Conservation (phyloP, 495 filamentous ascomycete genomes). For the Chaetomium tenue region DNA sequence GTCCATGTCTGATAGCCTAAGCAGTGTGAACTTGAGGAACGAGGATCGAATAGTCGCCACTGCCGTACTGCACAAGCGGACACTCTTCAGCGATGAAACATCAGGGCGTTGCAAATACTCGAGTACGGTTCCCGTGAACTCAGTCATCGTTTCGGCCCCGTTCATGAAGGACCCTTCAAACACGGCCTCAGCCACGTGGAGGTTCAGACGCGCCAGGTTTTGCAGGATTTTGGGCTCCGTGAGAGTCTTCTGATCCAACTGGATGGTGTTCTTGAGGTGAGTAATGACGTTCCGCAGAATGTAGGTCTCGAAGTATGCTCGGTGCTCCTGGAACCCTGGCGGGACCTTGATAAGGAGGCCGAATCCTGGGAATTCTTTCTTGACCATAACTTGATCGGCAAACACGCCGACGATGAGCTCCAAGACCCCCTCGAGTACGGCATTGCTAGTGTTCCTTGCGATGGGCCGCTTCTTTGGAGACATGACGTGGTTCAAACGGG, state of each 20-base stretch:
- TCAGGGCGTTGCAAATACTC: slow-evolving; percentile 89
- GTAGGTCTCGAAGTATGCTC: slow-evolving; percentile 92
- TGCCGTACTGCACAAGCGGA: slow-evolving; percentile 81
- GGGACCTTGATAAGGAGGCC: slow-evolving; percentile 86
- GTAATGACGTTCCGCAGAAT: slow-evolving; percentile 72
- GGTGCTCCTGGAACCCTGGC: slow-evolving; percentile 87
- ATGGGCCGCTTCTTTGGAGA: slow-evolving; percentile 54
- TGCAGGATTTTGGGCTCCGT: slow-evolving; percentile 78
- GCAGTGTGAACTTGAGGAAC: slow-evolving; percentile 72
- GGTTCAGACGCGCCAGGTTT: slow-evolving; percentile 76
- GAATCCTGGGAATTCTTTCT: slow-evolving; percentile 89
- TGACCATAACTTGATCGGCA: slow-evolving; percentile 72
- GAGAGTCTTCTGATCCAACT: slow-evolving; percentile 68
- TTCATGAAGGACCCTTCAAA: slow-evolving; percentile 96
- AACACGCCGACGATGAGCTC: slow-evolving; percentile 76
- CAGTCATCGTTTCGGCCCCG: slow-evolving; percentile 75
- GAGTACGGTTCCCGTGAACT: slow-evolving; percentile 79
- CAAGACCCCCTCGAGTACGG: slow-evolving; percentile 69
- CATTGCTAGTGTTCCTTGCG: slow-evolving; percentile 58
- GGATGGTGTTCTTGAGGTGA: slow-evolving; percentile 64
- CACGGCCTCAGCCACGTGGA: slow-evolving; percentile 80
- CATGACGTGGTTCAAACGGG: slow-evolving; percentile 61
- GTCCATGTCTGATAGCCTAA: slow-evolving; percentile 80
- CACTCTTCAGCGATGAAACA: slow-evolving; percentile 72
- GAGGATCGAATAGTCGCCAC: slow-evolving; percentile 69